These are phyloP conservation scores for Aspergillus neotritici DNA, from an alignment of 2,329 filamentous ascomycete species.

Conservation along the genomic window DNA sequence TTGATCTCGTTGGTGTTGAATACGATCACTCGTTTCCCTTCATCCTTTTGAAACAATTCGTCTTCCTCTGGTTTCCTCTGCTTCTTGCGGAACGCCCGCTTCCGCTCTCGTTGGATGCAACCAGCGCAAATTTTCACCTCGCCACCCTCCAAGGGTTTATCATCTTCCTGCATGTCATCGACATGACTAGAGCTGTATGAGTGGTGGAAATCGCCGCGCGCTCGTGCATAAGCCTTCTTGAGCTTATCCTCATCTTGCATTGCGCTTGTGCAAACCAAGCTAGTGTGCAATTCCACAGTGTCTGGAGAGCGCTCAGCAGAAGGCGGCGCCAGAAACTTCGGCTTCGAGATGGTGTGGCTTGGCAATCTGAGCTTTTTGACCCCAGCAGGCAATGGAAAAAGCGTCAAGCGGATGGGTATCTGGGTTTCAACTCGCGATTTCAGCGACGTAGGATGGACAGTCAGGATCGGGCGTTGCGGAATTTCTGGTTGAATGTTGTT, in stretches of 20 bases:
- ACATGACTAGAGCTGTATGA: conserved; percentile 39
- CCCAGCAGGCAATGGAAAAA: conserved; percentile 68
- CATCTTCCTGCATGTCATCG: conserved; percentile 57
- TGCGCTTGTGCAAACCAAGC: conserved; percentile 85
- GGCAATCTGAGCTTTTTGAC: conserved; percentile 80
- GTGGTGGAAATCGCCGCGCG: conserved; percentile 38
- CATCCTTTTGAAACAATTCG: conserved; percentile 74
- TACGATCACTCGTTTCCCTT: conserved; percentile 75
- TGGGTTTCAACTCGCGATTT: conserved; percentile 97
- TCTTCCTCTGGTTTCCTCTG: conserved; percentile 90
- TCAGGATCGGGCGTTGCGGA: conserved; percentile 43
- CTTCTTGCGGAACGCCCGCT: conserved; percentile 87
- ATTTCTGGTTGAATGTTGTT: conserved; percentile 26
- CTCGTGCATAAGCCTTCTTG: conserved; percentile 60
- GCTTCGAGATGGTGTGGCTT: conserved; percentile 86
- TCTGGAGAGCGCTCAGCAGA: conserved; percentile 61
- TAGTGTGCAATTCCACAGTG: conserved; percentile 71
- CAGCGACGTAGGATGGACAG: conserved; percentile 60
- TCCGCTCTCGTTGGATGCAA: conserved; percentile 88
- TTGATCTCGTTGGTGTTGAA: conserved; percentile 87
- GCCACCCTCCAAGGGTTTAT: conserved; percentile 78
- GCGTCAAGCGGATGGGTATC: conserved; percentile 76
- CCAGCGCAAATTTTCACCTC: conserved; percentile 85
- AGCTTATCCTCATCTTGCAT: conserved; percentile 68
- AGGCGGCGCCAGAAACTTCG: conserved; percentile 77